Base-by-base conservation (phyloP, 306 rosid species). In the Begonia masoniana region DNA sequence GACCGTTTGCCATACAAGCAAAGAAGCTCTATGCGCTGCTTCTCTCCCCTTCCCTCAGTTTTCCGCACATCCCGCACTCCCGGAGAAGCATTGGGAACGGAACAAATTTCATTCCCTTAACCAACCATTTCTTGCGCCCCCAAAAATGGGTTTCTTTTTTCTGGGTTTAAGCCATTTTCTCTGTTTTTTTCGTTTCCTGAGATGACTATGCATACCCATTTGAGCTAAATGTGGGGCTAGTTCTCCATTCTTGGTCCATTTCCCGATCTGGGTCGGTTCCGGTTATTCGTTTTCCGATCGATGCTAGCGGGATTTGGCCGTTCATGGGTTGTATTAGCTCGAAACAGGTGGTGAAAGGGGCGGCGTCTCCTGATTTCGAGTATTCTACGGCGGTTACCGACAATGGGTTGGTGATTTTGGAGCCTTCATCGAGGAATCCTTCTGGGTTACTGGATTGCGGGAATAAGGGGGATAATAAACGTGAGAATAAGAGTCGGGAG, bases 281-380 rank as follows among this genome's bases (percentile, higher is more conserved):
- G 10, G 47, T 51, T 52, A 9, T 10, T 26, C 14, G 35, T 31
- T 12, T 41, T 49, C 23, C 10, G 65, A 15, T 69, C 65, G 68
- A 76, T 77, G 65, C 82, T 68, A 58, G 13, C 21, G 71, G 70
- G 64, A 59, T 57, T 66, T 68, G 71, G 70, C 10, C 68, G 53
- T 59, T 46, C 72, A 92, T 92, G 99, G 96, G 96, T 83, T 92
- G 95, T 76, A 75, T 92, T 66, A 81, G 51, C 78, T 92, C 99
- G 19, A 92, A 86, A 62, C 59, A 55, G 48, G 82, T 15, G 42
- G 62, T 55, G 2, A 49, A 43, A 51, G 15, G 54, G 13, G 24
- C 63, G 15, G 41, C 43, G 10, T 59, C 79, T 14, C 70, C 74
- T 48, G 53, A 51, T 59, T 35, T 54, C 12, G 69, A 55, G 35